phyloP scores from a whole-genome alignment of 768 basidiomycete genomes.

The Rhodotorula graminis region DNA sequence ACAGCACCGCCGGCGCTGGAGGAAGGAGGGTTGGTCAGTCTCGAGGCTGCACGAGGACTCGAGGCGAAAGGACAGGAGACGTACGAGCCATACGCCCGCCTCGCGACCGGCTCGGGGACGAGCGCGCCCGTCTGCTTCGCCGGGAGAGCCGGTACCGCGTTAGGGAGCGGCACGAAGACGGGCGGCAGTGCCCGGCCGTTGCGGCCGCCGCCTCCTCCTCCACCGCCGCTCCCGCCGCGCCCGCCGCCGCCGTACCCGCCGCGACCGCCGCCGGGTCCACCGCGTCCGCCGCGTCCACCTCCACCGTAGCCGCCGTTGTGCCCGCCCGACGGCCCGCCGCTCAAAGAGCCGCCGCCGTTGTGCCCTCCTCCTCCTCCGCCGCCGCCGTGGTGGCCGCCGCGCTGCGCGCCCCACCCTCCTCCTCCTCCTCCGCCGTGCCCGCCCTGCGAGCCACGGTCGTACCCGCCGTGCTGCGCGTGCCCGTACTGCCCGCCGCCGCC shows the following conservation, averaged over 20 bases:
- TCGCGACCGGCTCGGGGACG: background rate
- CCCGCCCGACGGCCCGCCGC: background rate
- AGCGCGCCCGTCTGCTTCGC: background rate
- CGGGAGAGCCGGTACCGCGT: rapidly evolving
- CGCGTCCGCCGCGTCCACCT: background rate
- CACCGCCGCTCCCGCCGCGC: background rate
- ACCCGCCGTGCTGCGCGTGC: background rate
- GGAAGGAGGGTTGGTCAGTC: background rate
- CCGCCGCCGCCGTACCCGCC: background rate
- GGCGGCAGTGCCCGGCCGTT: background rate
- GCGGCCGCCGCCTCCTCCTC: background rate
- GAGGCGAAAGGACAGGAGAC: background rate
- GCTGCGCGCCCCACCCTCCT: no score
- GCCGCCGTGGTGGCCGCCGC: background rate
- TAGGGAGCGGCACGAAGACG: background rate
- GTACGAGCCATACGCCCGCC: background rate
- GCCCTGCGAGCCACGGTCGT: background rate
- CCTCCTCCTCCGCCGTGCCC: no score
- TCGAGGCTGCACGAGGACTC: background rate
- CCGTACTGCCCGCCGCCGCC: no score
- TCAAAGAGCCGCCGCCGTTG: no score
- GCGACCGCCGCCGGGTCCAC: background rate
- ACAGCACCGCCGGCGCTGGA: background rate
- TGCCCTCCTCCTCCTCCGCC: background rate
- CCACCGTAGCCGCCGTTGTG: background rate